phyloP scores from a whole-genome alignment of 306 rosid genomes.

The Lupinus albus region DNA sequence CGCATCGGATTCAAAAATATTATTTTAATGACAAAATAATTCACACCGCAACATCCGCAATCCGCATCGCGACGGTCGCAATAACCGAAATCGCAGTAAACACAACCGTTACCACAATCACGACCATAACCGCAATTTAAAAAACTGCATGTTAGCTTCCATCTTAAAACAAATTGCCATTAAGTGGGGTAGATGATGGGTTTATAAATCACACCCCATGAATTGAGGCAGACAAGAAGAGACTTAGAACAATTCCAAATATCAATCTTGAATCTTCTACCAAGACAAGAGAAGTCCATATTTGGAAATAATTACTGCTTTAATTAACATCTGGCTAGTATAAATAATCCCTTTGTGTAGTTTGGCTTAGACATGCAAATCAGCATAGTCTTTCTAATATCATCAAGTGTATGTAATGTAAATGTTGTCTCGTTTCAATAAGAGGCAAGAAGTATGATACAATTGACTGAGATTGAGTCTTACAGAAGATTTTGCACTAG shows the following conservation, averaged over 20 bases:
- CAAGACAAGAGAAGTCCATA: neutral
- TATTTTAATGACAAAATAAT: too few species aligned
- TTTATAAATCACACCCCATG: too few species aligned
- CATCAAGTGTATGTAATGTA: conserved; percentile 14
- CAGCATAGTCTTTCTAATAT: neutral
- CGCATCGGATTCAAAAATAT: too few species aligned
- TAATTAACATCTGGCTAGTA: neutral
- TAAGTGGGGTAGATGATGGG: too few species aligned
- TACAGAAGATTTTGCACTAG: neutral
- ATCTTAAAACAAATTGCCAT: too few species aligned
- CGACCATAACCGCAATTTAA: too few species aligned
- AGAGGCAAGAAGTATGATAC: neutral
- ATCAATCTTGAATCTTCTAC: neutral
- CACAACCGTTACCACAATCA: too few species aligned
- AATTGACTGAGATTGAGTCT: conserved; percentile 12
- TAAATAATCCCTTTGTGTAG: neutral
- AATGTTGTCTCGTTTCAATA: conserved; percentile 25
- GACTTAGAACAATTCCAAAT: neutral
- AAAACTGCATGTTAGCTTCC: too few species aligned
- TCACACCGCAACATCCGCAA: too few species aligned
- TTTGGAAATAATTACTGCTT: neutral
- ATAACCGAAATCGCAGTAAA: too few species aligned
- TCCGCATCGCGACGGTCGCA: too few species aligned
- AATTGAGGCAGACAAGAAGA: too few species aligned
- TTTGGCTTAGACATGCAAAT: neutral